A percentile compares a stretch with the other conserved stretches of the same genome.
phyloP scores from a whole-genome alignment of 2,329 filamentous ascomycete genomes.

The Diaporthe nobilis region DNA sequence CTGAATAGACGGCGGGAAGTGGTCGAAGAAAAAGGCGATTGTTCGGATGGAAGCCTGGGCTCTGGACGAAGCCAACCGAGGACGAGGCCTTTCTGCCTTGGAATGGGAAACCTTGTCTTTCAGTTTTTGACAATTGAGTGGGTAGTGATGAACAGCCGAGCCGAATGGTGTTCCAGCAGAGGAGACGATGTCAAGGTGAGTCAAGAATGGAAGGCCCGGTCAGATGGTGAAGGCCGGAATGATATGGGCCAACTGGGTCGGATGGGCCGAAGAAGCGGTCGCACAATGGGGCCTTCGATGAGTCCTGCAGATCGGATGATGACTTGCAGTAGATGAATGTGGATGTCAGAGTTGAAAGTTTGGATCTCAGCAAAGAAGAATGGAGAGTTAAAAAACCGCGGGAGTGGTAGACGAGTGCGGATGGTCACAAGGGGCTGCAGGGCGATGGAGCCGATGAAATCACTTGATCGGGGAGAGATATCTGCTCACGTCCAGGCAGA shows the following conservation, averaged over 20 bases:
- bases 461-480: constrained; percentile 16
- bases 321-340: constrained; percentile 32
- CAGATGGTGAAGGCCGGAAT: constrained; percentile 10
- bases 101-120: not conserved
- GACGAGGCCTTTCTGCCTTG: constrained; percentile 31
- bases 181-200: not conserved
- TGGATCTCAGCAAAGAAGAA: not conserved
- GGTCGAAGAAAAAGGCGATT: constrained; percentile 6
- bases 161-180: not conserved
- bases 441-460: constrained; percentile 25
- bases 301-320: constrained; percentile 30
- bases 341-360: not conserved
- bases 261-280: constrained; percentile 32
- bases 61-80: constrained; percentile 27
- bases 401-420: constrained; percentile 4
- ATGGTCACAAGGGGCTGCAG: constrained; percentile 20
- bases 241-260: constrained; percentile 23
- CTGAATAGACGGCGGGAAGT: constrained; percentile 17
- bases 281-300: constrained; percentile 2
- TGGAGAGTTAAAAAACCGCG: constrained; percentile 29
- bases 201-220: not conserved
- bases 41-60: constrained; percentile 10
- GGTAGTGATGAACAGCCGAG: constrained; percentile 5
- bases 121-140: constrained; percentile 5
- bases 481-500: not conserved